phyloP scores from a whole-genome alignment of 1,139 yeast species.

The Zygosaccharomyces pseudobailii region DNA sequence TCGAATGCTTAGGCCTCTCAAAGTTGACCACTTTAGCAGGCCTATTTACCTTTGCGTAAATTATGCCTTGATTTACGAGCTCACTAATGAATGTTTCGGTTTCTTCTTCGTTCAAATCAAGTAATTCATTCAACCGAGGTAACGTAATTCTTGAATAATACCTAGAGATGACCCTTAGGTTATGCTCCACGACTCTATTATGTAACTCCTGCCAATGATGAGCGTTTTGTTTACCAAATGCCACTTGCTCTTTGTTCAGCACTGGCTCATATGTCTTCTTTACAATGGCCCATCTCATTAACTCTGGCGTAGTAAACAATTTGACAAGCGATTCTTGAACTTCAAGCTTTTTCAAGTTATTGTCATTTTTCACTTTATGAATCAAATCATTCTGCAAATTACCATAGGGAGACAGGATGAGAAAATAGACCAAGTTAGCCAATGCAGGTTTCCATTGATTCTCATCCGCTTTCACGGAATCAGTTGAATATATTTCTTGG shows the following conservation, averaged over 20 bases:
- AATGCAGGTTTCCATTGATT: conserved; percentile 53
- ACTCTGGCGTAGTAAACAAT: conserved; percentile 80
- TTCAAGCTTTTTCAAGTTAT: conserved; percentile 60
- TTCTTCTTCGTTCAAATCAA: conserved; percentile 71
- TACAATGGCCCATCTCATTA: conserved; percentile 89
- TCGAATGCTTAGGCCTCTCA: conserved; percentile 69
- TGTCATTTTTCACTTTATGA: conserved; percentile 64
- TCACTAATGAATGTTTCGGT: conserved; percentile 82
- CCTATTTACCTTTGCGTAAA: conserved; percentile 89
- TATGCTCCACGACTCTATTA: conserved; percentile 89
- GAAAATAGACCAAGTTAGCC: conserved; percentile 69
- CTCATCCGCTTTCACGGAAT: conserved; percentile 56
- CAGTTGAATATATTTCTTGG: conserved; percentile 74
- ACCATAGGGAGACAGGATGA: conserved; percentile 81
- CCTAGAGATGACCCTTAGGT: conserved; percentile 79
- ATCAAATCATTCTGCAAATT: conserved; percentile 86
- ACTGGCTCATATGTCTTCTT: conserved; percentile 60
- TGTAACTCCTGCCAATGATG: conserved; percentile 77
- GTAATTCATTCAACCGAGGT: conserved; percentile 69
- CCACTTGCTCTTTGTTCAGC: conserved; percentile 35
- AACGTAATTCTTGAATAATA: conserved; percentile 82
- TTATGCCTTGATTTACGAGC: conserved; percentile 84
- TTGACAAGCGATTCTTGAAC: conserved; percentile 64
- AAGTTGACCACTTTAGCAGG: conserved; percentile 85
- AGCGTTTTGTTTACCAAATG: conserved; percentile 39